Base-by-base conservation (phyloP, 352 stramenopile species). In the Phytophthora sansomeana region DNA sequence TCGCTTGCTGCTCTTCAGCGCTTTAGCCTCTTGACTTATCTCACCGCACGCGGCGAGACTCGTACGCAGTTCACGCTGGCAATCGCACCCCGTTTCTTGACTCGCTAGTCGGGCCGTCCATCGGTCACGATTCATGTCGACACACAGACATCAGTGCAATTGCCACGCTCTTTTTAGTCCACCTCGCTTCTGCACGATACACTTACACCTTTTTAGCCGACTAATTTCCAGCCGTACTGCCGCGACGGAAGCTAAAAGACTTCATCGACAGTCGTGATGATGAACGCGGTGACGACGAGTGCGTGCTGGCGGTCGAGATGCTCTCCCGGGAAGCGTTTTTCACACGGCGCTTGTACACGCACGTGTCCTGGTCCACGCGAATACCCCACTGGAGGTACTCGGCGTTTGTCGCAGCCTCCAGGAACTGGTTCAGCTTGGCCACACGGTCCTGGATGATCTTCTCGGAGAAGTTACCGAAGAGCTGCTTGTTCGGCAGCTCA, bases 301-400 rank as follows among this genome's bases (percentile, higher is more conserved):
- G 76, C 24, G 29, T 78, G 41, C 68, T 80, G 49, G 74, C 78
- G 14, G 67, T 78, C 14, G 63, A 75, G 26, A 81, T 75, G 46
- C 72, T 83, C 16, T 86, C 75, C 1, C 80, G 74, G 26, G 78
- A 80, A 4, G 78, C 58, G 41, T 63, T 85, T 63, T 89, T 89
- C 29, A 87, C 74, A 47, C 82, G 82, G 43, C 81, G 83, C 70
- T 90, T 90, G 74, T 90, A 90, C 24, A 90, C 80, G 53, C 80
- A 91, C 56, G 80, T 91, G 56, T 89, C 80, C 58, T 88, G 80
- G 66, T 91, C 82, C 53, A 91, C 82, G 53, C 82, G 82, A 58
- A 91, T 91, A 26, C 82, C 82, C 82, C 82, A 91, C 65, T 91
- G 82, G 29, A 91, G 69, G 67, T 91, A 84, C 52, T 91, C 83